Percentiles rank a stretch among this genome's conserved stretches.
These are phyloP conservation scores for Yarrowia porcina DNA, from an alignment of 805 yeast genomes.

Conservation along the genomic window DNA sequence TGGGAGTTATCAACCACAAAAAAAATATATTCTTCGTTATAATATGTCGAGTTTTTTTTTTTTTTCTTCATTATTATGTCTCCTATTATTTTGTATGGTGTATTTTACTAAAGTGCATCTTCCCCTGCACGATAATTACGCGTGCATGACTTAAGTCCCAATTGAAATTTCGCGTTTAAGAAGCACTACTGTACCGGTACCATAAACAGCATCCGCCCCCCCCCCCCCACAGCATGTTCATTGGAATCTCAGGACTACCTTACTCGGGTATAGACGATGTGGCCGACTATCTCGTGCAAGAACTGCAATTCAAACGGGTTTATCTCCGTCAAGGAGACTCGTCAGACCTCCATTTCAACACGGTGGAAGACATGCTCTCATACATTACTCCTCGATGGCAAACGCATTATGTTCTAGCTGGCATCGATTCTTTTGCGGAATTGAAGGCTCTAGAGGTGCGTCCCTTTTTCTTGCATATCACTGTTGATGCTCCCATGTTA, in stretches of 20 bases:
- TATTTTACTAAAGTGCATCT: too few relatives aligned
- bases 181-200: too few relatives aligned
- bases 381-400: slow-evolving; percentile 68
- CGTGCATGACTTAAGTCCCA: not conserved
- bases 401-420: slow-evolving; percentile 55
- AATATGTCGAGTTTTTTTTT: too few relatives aligned
- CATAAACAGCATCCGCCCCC: too few relatives aligned
- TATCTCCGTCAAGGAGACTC: slow-evolving; percentile 31
- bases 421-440: slow-evolving; percentile 40
- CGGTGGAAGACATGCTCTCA: slow-evolving; percentile 49
- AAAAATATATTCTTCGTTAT: too few relatives aligned
- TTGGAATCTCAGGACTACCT: slow-evolving; percentile 70
- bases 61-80: too few relatives aligned
- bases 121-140: too few relatives aligned
- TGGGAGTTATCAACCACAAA: too few relatives aligned
- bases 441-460: slow-evolving; percentile 48
- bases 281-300: slow-evolving; percentile 50
- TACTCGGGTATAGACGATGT: slow-evolving; percentile 67
- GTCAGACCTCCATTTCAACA: slow-evolving; percentile 40
- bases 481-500: slow-evolving; percentile 68
- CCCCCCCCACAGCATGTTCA: too few relatives aligned
- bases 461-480: slow-evolving; percentile 79
- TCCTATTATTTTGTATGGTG: too few relatives aligned
- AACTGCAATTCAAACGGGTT: slow-evolving; percentile 50
- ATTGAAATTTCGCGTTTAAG: not conserved